Base-by-base conservation (phyloP, 2,329 filamentous ascomycete species). In the Scytalidium lignicola region DNA sequence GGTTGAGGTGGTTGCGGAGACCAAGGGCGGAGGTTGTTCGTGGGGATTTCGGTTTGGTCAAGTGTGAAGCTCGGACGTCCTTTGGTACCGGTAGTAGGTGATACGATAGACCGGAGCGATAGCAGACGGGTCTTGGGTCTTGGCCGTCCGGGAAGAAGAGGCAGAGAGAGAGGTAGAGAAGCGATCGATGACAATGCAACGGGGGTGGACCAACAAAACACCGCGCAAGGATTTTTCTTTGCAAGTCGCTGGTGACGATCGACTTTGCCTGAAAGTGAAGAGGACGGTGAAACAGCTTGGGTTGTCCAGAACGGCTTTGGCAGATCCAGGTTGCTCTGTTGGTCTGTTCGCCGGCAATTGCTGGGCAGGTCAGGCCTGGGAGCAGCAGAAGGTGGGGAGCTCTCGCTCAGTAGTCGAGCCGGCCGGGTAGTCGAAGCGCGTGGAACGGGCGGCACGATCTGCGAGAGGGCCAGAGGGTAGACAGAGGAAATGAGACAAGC, bases 51-150 rank as follows among this genome's bases (percentile, higher is more conserved):
- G 40, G 48, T 48, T 49, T 50, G 46, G 44, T n/a, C 32, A 37
- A 37, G 32, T 44, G 43, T 37, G 51, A 55, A 60, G 56, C 56
- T 58, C 53, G 58, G 58, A 55, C 48, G 48, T 51, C 43, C 48
- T 47, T 40, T 40, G n/a, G n/a, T n/a, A n/a, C 15, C 40, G 46
- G 47, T 46, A 13, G 26, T 28, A 28, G 26, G 8, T 37, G 32
- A n/a, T n/a, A 37, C 32, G 32, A 37, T 37, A 37, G 32, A 37
- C 32, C 32, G 32, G 32, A 37, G 32, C 32, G 32, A 37, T 37
- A 37, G 32, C 32, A 37, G 32, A 37, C 10, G 10, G 32, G 32
- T 37, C 32, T 37, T 37, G 10, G 32, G 32, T 37, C 32, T 37
- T 37, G 32, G 32, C 32, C 32, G 32, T 13, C 32, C 32, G 32